Percentiles rank a stretch among this genome's conserved stretches.
phyloP scores from a whole-genome alignment of 352 stramenopile species.

The Phytophthora pinifolia region DNA sequence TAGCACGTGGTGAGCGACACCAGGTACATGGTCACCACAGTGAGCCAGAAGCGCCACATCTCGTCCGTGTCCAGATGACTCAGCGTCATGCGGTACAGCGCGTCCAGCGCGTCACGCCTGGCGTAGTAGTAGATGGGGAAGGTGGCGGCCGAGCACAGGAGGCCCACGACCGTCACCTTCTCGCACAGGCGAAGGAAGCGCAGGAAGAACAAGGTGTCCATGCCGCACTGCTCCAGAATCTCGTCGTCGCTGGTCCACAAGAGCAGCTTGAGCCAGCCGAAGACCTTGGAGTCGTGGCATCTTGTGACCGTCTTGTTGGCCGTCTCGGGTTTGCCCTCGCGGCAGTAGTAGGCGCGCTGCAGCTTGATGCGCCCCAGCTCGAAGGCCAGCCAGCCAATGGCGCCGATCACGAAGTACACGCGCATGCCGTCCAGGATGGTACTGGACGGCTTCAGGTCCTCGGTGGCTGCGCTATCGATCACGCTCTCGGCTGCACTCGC shows the following conservation, averaged over 20 bases:
- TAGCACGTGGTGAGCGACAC: conserved; percentile 61
- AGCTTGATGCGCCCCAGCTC: conserved; percentile 60
- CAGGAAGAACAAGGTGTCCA: conserved; percentile 83
- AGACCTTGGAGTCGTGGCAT: conserved; percentile 35
- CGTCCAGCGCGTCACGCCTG: conserved; percentile 30
- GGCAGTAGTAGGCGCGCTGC: conserved; percentile 69
- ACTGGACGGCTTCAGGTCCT: conserved; percentile 59
- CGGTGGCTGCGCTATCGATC: conserved; percentile 30
- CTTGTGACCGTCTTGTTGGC: conserved; percentile 42
- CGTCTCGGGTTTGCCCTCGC: conserved; percentile 64
- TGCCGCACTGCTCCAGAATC: conserved; percentile 64
- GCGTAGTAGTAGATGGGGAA: conserved; percentile 85
- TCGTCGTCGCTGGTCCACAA: conserved; percentile 68
- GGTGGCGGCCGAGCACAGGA: conserved; percentile 59
- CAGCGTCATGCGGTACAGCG: conserved; percentile 71
- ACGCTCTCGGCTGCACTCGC: conserved; percentile 32
- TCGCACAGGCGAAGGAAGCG: conserved; percentile 72
- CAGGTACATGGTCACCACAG: conserved; percentile 67
- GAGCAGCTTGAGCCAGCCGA: conserved; percentile 59
- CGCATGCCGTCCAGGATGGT: conserved; percentile 70
- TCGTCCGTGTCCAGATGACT: conserved; percentile 53
- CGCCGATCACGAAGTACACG: conserved; percentile 68
- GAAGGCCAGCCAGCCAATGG: conserved; percentile 66
- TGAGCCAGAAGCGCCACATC: conserved; percentile 68
- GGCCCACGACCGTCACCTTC: conserved; percentile 60